Base-by-base conservation (phyloP, 1,284 basidiomycete genomes). In the Tetrapyrgos nigripes region DNA sequence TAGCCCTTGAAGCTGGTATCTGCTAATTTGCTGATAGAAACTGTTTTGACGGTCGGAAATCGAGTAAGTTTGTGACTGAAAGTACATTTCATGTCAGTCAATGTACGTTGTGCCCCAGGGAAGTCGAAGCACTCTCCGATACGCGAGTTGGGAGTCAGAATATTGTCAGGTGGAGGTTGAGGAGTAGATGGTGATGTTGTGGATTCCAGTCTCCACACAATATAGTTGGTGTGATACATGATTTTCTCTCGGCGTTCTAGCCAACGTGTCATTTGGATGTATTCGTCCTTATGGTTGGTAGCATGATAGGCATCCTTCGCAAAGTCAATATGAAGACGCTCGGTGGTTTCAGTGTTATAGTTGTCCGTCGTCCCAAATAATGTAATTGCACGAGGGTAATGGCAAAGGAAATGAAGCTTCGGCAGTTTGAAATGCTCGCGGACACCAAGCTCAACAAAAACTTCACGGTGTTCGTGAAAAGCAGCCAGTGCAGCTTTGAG, bases 281-380 rank as follows among this genome's bases (percentile, higher is more conserved):
- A 64, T 55, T 24, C 19, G 47, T n/a, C 55, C 51, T 28, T 50
- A 55, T 13, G 67, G 67, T 35, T 59, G 52, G n/a, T 55, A 9
- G 47, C 47, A 23, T n/a, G 47, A n/a, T n/a, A n/a, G n/a, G n/a
- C n/a, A n/a, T n/a, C n/a, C n/a, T n/a, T n/a, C n/a, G n/a, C n/a
- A n/a, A n/a, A n/a, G n/a, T n/a, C n/a, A n/a, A n/a, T n/a, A n/a
- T n/a, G n/a, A n/a, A n/a, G n/a, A n/a, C n/a, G n/a, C n/a, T n/a
- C n/a, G n/a, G n/a, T n/a, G n/a, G n/a, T n/a, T n/a, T n/a, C n/a
- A n/a, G n/a, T n/a, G n/a, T n/a, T n/a, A n/a, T n/a, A n/a, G n/a
- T n/a, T n/a, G n/a, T n/a, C n/a, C n/a, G n/a, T n/a, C n/a, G n/a
- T n/a, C n/a, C n/a, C n/a, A n/a, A n/a, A n/a, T n/a, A n/a, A n/a